Evolutionary conservation across 2,329 filamentous ascomycete species (phyloP).

Genomic region (Pseudonectria buxi): DNA sequence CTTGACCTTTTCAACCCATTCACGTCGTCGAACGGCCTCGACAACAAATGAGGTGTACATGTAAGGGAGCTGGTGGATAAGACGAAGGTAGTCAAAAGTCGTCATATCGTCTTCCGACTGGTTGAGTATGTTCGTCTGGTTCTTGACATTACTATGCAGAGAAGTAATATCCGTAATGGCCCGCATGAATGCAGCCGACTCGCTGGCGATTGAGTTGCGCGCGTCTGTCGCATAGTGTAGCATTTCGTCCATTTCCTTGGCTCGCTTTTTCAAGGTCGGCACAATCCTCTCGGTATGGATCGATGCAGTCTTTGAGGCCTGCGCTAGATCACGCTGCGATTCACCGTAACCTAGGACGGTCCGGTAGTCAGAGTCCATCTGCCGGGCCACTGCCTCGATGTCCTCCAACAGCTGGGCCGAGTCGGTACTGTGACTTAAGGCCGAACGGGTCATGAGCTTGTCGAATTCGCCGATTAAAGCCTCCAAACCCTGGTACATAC

Average conservation of each 20-base stretch:
- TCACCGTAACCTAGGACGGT: slow-evolving; percentile 63
- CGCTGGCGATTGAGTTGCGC: slow-evolving; percentile 60
- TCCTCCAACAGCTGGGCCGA: slow-evolving; percentile 68
- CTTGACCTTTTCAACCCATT: slow-evolving; percentile 90
- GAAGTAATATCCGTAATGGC: slow-evolving; percentile 74
- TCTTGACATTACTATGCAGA: slow-evolving; percentile 64
- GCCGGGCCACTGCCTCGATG: slow-evolving; percentile 77
- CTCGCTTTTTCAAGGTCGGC: slow-evolving; percentile 50
- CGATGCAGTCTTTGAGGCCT: slow-evolving; percentile 57
- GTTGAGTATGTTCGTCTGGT: slow-evolving; percentile 64
- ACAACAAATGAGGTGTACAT: slow-evolving; percentile 85
- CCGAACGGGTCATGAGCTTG: slow-evolving; percentile 47
- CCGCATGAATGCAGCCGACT: slow-evolving; percentile 70
- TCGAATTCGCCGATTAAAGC: slow-evolving; percentile 58
- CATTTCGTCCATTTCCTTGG: slow-evolving; percentile 55
- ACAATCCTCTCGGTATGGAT: slow-evolving; percentile 57
- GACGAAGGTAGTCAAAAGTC: slow-evolving; percentile 71
- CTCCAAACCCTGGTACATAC: slow-evolving; percentile 56
- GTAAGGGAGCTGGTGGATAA: slow-evolving; percentile 76
- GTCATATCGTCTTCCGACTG: slow-evolving; percentile 69
- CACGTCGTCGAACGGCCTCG: slow-evolving; percentile 76
- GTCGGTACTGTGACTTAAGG: slow-evolving; percentile 54
- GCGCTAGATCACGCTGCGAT: slow-evolving; percentile 52
- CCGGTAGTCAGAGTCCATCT: slow-evolving; percentile 81
- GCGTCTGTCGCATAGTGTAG: slow-evolving; percentile 53